Evolutionary conservation across 192 early-diverging fungal genomes (phyloP).

Genomic region (Lobulomyces angularis): DNA sequence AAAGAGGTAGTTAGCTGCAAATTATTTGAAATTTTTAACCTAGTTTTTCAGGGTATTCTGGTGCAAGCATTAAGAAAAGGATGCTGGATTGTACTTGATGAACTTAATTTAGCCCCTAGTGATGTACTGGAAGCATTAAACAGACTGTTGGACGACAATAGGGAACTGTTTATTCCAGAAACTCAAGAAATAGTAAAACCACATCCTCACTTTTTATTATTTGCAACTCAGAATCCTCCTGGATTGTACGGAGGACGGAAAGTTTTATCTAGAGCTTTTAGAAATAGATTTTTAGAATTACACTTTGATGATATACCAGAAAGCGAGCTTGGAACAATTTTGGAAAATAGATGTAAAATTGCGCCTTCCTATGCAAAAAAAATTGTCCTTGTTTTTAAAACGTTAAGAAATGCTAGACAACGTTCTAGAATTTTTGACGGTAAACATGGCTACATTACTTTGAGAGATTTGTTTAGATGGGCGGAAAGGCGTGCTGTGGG

Average conservation of each 20-base stretch:
- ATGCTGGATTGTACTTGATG: slow-evolving; percentile 96
- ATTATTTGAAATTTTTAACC: slow-evolving; percentile 5
- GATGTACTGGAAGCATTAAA: slow-evolving; percentile 98
- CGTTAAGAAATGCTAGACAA: slow-evolving; percentile 60
- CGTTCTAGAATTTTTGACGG: slow-evolving; percentile 88
- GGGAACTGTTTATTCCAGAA: slow-evolving; percentile 91
- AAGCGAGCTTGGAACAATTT: slow-evolving; percentile 78
- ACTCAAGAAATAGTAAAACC: slow-evolving; percentile 88
- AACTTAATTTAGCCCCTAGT: slow-evolving; percentile 95
- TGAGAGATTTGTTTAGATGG: slow-evolving; percentile 97
- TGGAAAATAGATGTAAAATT: slow-evolving; percentile 68
- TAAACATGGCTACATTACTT: slow-evolving; percentile 82
- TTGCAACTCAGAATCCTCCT: slow-evolving; percentile 99
- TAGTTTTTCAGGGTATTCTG: slow-evolving; percentile 54
- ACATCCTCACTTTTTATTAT: slow-evolving; percentile 91
- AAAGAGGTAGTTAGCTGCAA: slow-evolving; percentile 54
- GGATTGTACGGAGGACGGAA: slow-evolving; percentile 95
- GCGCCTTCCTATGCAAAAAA: slow-evolving; percentile 78
- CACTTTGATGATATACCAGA: slow-evolving; percentile 96
- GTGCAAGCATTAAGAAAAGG: slow-evolving; percentile 88
- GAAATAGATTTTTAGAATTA: slow-evolving; percentile 92
- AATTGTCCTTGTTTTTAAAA: slow-evolving; percentile 75
- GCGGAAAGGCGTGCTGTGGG: slow-evolving; percentile 66
- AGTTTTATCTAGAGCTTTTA: slow-evolving; percentile 87
- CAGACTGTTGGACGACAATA: slow-evolving; percentile 91